Conservation (phyloP, 1,139 yeast genomes). For the Suhomyces panamericanus region DNA sequence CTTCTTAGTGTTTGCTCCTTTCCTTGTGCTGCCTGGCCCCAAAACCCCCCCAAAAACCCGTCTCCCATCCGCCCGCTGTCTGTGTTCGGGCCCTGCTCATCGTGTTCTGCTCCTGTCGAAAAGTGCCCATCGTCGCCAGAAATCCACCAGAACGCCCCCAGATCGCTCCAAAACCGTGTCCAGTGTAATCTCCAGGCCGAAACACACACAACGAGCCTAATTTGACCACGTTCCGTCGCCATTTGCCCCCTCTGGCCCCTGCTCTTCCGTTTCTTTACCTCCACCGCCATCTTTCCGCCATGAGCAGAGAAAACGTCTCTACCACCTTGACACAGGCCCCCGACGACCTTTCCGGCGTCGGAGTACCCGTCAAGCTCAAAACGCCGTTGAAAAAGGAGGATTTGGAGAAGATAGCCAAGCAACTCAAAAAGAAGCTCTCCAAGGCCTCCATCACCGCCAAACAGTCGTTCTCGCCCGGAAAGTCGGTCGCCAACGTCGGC, state of each 20-base stretch:
- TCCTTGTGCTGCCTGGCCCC: background rate
- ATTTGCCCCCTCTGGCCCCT: background rate
- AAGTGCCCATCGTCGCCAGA: background rate
- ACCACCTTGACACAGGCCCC: conserved; percentile 12
- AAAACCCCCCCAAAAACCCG: background rate
- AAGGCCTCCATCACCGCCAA: conserved; percentile 50
- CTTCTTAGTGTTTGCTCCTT: background rate
- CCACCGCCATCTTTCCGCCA: background rate
- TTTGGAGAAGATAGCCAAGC: conserved; percentile 47
- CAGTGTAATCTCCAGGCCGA: background rate
- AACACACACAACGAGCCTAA: background rate
- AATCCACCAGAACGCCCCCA: background rate
- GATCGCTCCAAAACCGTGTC: background rate
- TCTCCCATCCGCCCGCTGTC: background rate
- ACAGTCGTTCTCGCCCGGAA: conserved; percentile 26
- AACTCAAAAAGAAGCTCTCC: conserved; percentile 45
- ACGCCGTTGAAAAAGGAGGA: conserved; percentile 49
- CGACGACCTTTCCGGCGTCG: conserved; percentile 5
- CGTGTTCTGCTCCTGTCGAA: no score
- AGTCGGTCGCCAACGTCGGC: background rate
- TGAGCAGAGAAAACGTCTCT: conserved; percentile 11
- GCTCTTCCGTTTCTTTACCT: background rate
- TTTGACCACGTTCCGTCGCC: background rate
- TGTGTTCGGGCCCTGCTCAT: background rate
- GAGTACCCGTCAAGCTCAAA: conserved; percentile 25